phyloP scores from a whole-genome alignment of 352 stramenopile genomes.

The Pythium periplocum region DNA sequence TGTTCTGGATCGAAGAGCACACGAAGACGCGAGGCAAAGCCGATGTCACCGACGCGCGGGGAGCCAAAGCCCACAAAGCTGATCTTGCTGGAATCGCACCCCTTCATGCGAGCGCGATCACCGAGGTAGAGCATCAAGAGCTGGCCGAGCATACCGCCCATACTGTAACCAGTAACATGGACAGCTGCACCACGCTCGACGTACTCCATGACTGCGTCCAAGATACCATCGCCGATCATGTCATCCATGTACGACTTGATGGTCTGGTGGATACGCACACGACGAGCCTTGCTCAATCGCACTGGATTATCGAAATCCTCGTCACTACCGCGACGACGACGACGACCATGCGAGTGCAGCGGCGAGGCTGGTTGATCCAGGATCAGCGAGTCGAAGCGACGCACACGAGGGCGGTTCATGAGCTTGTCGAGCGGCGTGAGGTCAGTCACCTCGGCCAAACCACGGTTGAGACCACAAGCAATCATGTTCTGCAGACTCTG shows the following conservation, averaged over 20 bases:
- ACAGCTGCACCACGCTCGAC: constrained; percentile 65
- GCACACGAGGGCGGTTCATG: constrained; percentile 48
- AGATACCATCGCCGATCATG: constrained; percentile 73
- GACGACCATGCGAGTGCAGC: constrained; percentile 34
- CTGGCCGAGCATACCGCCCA: constrained; percentile 79
- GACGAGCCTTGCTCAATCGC: constrained; percentile 43
- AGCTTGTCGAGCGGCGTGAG: constrained; percentile 77
- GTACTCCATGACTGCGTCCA: constrained; percentile 73
- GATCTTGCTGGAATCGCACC: constrained; percentile 70
- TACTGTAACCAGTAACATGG: constrained; percentile 83
- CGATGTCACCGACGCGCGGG: constrained; percentile 69
- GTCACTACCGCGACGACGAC: constrained; percentile 43
- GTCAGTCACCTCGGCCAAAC: constrained; percentile 51
- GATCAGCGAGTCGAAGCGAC: constrained; percentile 67
- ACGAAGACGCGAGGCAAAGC: constrained; percentile 66
- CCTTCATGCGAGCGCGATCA: constrained; percentile 70
- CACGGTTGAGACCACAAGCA: constrained; percentile 66
- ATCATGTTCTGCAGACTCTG: constrained; percentile 88
- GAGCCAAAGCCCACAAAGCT: constrained; percentile 84
- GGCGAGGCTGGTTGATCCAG: constrained; percentile 47
- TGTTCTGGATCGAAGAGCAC: constrained; percentile 77
- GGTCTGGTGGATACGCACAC: constrained; percentile 70
- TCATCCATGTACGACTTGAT: constrained; percentile 83
- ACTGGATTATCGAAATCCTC: constrained; percentile 59
- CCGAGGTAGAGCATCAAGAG: constrained; percentile 76